Base-by-base conservation (phyloP, 345 rosid genomes). In the Orychophragmus violaceus region DNA sequence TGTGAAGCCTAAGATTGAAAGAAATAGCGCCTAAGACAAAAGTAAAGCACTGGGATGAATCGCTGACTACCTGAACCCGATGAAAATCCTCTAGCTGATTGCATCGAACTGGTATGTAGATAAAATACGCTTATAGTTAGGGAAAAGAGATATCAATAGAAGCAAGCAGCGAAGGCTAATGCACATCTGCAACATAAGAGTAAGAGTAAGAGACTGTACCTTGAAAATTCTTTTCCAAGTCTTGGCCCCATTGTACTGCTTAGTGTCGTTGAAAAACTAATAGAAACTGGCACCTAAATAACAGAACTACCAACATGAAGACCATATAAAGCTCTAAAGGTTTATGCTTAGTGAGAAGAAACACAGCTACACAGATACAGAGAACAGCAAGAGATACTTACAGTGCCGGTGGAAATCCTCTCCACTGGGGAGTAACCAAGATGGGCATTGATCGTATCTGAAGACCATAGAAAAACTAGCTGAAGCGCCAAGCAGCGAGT, bases 31-130 rank as follows among this genome's bases (percentile, higher is more conserved):
- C 21, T 44, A 59, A 71, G 64, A 33, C 25, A 44, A 63, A 30
- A 25, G 6, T 5, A 1, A 45, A 64, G 17, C 57, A 44, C 8
- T 33, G 23, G 32, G 63, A 55, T 46, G 12, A 71, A 55, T 18
- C 0, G 3, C 29, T 65, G 14, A 30, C 8, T 66, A 92, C 98
- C 98, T 72, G 98, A 81, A 71, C 68, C 83, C 5, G 98, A 84
- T 50, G 98, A 78, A 77, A 79, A 89, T 49, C 85, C 87, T 81
- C 96, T 88, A 71, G 54, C 78, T 71, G 72, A 71, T 11, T 62
- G 73, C 69, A 62, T 58, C 55, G 79, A 80, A 70, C 98, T 88
- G 84, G 62, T 17, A 39, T 10, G 27, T 21, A 42, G 59, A 50
- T 59, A 61, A 70, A 28, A 35, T 3, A 61, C 12, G 29, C 48